Conservation (phyloP, 176 grass and related monocot species). For the barley (Hordeum vulgare) region MorexV3_pseudomolecules_assembly NC_058522.1:312211113-312211612, state of each 20-base stretch:
- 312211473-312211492: constrained; percentile 35
- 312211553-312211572: constrained; percentile 12
- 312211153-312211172: constrained; percentile 1
- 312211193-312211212: neutral
- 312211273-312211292: neutral
- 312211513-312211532: constrained; percentile 12
- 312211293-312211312: neutral
- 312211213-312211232: neutral
- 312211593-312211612: constrained; percentile 62
- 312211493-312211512: constrained; percentile 19
- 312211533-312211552: constrained; percentile 4
- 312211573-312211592: constrained; percentile 46
- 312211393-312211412: constrained; percentile 68
- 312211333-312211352: neutral
- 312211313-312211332: neutral
- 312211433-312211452: constrained; percentile 54
- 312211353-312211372: constrained; percentile 25
- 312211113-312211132: constrained; percentile 10
- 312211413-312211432: constrained; percentile 82
- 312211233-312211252: neutral
- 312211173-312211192: neutral
- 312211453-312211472: constrained; percentile 39
- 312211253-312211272: constrained; percentile 46
- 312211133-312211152: constrained; percentile 10
- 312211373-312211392: neutral